phyloP scores from a whole-genome alignment of 1,284 basidiomycete genomes.

The Earliella scabrosa region DNA sequence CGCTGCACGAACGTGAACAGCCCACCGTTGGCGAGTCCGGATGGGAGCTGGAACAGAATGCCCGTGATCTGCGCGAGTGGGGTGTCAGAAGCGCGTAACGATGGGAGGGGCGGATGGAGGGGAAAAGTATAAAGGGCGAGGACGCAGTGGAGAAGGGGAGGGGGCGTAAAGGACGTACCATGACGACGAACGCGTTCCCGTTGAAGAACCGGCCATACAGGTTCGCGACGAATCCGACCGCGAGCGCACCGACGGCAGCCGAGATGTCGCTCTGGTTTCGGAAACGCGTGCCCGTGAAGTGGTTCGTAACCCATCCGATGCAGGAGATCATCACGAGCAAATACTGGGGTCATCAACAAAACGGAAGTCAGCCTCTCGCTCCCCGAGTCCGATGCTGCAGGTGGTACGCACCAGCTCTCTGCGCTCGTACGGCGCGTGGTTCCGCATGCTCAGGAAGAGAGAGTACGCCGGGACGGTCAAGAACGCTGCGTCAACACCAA shows the following conservation, averaged over 20 bases:
- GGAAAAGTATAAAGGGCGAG: too few relatives aligned
- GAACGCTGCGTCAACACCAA: constrained; percentile 53
- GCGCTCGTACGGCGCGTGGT: constrained; percentile 73
- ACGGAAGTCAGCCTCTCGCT: too few relatives aligned
- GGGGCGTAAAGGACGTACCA: constrained; percentile 47
- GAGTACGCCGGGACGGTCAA: constrained; percentile 83
- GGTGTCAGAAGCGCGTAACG: too few relatives aligned
- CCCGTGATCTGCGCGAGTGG: constrained; percentile 65
- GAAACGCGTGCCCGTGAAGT: constrained; percentile 73
- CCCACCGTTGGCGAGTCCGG: constrained; percentile 84
- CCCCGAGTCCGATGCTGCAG: too few relatives aligned
- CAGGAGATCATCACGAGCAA: constrained; percentile 70
- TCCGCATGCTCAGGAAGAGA: constrained; percentile 74
- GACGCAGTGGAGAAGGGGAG: background rate
- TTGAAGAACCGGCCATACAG: constrained; percentile 82
- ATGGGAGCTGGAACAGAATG: constrained; percentile 88
- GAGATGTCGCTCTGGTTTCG: constrained; percentile 74
- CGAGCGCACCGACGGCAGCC: constrained; percentile 79
- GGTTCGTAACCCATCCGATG: constrained; percentile 81
- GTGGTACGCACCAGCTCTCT: constrained; percentile 68
- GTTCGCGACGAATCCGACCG: constrained; percentile 85
- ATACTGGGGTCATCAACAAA: constrained; percentile 45
- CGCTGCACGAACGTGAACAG: constrained; percentile 77
- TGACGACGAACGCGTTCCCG: constrained; percentile 79
- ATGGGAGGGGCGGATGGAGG: too few relatives aligned